Evolutionary conservation across 768 basidiomycete species (phyloP).

Genomic region (Trametes coccinea): DNA sequence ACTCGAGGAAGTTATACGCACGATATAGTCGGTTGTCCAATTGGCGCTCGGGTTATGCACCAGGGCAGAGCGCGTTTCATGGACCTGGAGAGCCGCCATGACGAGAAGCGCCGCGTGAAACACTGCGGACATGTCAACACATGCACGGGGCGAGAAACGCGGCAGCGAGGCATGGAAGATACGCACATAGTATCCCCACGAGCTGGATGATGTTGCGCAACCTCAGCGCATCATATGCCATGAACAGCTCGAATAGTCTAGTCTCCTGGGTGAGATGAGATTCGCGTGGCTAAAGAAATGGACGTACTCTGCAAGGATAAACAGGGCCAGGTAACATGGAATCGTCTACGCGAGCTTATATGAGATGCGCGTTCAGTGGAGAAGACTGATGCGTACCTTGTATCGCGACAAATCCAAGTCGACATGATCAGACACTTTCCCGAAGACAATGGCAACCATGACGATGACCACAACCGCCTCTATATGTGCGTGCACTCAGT

Average conservation of each 20-base stretch:
- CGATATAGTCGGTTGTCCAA: slow-evolving; percentile 36
- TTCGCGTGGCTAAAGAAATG: not conserved
- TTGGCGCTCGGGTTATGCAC: slow-evolving; percentile 41
- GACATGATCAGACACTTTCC: slow-evolving; percentile 57
- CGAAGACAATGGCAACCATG: slow-evolving; percentile 74
- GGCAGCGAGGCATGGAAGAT: not conserved
- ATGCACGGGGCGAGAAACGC: not conserved
- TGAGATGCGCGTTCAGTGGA: not conserved
- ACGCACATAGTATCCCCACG: slow-evolving; percentile 66
- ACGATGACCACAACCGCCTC: slow-evolving; percentile 75
- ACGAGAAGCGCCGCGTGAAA: slow-evolving; percentile 78
- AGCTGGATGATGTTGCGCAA: slow-evolving; percentile 79
- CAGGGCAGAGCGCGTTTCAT: slow-evolving; percentile 68
- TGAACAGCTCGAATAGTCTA: slow-evolving; percentile 77
- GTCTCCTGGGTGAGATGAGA: not conserved
- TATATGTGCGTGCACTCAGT: slow-evolving; percentile 30
- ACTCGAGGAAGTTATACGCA: slow-evolving; percentile 32
- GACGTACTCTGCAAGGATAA: slow-evolving; percentile 76
- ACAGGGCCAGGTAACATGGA: slow-evolving; percentile 83
- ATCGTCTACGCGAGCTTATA: slow-evolving; percentile 52
- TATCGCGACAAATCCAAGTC: slow-evolving; percentile 44
- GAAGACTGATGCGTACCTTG: slow-evolving; percentile 44
- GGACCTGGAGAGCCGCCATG: slow-evolving; percentile 74
- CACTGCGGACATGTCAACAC: slow-evolving; percentile 38
- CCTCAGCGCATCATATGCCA: slow-evolving; percentile 83